Evolutionary conservation across 73 alveolate species (phyloP).

Genomic region (Uronychia binucleata): DNA sequence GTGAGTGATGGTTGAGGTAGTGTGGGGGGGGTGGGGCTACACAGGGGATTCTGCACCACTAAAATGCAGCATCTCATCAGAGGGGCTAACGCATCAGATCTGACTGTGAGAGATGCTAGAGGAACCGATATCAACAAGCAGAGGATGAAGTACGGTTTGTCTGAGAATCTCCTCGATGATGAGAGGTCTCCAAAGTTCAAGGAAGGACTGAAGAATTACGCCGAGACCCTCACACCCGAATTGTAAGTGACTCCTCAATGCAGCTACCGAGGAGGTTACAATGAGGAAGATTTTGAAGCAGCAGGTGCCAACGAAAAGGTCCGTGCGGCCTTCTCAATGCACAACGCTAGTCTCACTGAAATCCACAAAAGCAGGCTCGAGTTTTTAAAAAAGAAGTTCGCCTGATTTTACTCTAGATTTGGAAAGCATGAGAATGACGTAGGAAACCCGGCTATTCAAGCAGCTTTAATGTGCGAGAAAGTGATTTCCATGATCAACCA

Average conservation of each 20-base stretch:
- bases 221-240: background rate
- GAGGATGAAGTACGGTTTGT: background rate
- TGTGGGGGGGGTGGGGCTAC: no score
- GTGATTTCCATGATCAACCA: conserved; percentile 48
- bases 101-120: conserved; percentile 2
- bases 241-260: background rate
- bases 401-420: conserved; percentile 23
- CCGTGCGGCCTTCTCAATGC: conserved; percentile 16
- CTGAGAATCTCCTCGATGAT: background rate
- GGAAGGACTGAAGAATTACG: background rate
- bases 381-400: conserved; percentile 21
- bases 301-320: conserved; percentile 26
- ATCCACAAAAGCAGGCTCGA: conserved; percentile 13
- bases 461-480: conserved; percentile 58
- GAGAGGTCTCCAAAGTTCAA: background rate
- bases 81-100: background rate
- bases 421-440: conserved; percentile 47
- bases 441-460: conserved; percentile 65
- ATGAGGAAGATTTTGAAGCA: conserved; percentile 23
- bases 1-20: no score
- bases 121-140: background rate
- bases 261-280: conserved; percentile 30
- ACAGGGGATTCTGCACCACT: no score
- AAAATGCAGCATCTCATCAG: no score
- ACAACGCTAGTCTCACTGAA: conserved; percentile 26